phyloP scores from a whole-genome alignment of 352 stramenopile species.

The Bremia lactucae region DNA sequence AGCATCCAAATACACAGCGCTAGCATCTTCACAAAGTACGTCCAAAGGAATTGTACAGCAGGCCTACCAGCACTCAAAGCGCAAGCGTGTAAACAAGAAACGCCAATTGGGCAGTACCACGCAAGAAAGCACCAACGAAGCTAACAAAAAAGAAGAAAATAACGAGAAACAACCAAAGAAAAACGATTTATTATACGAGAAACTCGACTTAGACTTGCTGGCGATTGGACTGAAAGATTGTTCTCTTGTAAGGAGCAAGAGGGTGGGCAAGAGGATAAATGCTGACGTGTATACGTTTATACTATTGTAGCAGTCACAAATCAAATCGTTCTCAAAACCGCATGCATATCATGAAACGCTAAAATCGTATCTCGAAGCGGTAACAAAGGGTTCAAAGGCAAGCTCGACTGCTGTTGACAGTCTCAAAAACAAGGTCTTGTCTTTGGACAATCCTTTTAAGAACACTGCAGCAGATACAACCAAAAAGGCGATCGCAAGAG shows the following conservation, averaged over 20 bases:
- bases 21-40: conserved; percentile 37
- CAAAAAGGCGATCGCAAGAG: conserved; percentile 14
- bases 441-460: conserved; percentile 65
- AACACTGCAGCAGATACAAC: conserved; percentile 20
- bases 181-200: conserved; percentile 46
- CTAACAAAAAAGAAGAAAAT: background rate
- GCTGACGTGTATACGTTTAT: conserved; percentile 1
- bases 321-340: conserved; percentile 13
- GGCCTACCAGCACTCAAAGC: conserved; percentile 58
- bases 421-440: conserved; percentile 73
- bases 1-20: conserved; percentile 58
- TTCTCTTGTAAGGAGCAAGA: conserved; percentile 32
- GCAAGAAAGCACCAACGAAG: conserved; percentile 1
- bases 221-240: conserved; percentile 55
- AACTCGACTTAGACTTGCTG: conserved; percentile 35
- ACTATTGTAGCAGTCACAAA: conserved; percentile 18
- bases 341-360: conserved; percentile 23
- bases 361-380: conserved; percentile 32
- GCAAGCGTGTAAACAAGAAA: conserved; percentile 35
- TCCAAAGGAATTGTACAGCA: conserved; percentile 35
- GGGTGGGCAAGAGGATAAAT: background rate
- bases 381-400: conserved; percentile 13
- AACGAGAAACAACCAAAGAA: conserved; percentile 2
- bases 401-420: conserved; percentile 24
- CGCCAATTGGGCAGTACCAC: conserved; percentile 4